Base-by-base conservation (phyloP, 108 stramenopile genomes). In the Schizochytrium sp. region DNA sequence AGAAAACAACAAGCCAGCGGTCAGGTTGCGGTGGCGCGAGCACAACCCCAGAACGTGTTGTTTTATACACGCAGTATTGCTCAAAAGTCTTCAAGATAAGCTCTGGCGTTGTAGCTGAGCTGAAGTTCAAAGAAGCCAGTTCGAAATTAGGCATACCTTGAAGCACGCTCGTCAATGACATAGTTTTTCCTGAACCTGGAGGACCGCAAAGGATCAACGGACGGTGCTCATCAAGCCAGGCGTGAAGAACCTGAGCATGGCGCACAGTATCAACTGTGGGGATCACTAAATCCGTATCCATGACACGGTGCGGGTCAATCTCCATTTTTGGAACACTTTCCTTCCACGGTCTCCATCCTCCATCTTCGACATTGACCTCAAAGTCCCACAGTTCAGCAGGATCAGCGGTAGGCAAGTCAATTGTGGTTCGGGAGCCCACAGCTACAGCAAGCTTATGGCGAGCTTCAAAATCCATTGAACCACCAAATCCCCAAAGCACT, bases 171-270 rank as follows among this genome's bases (percentile, higher is more conserved):
- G 96, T 98, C 41, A 99, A 93, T 4, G 99, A 98, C 98, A 99
- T 99, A 15, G 97, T 98, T 88, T 99, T 99, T 28, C 99, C 99
- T 40, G 93, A 93, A 15, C 99, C 98, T 15, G 99, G 99, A 4
- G 99, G 99, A 60, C 99, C 99, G 91, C 98, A 99, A 46, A 99
- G 94, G 47, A 99, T 95, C 4, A 98, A 90, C 59, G 98, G 98
- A 69, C 93, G 94, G 57, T 97, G 95, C 87, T 95, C 94, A 57
- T 93, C 91, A 58, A 99, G 93, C 98, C 98, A 98, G 47, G 97
- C 95, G n/a, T 93, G 96, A 60, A 99, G 93, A 61, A 99, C 95
- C 89, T 98, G 97, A 61, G 96, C 95, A 90, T 97, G 97, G 19
- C 98, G 93, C 13, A 98, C 93, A 13, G 98, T 98, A 90, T 99